A percentile compares a stretch with the other conserved stretches of the same genome.
phyloP scores from a whole-genome alignment of 768 basidiomycete genomes.

The Udeniomyces megalosporus region DNA sequence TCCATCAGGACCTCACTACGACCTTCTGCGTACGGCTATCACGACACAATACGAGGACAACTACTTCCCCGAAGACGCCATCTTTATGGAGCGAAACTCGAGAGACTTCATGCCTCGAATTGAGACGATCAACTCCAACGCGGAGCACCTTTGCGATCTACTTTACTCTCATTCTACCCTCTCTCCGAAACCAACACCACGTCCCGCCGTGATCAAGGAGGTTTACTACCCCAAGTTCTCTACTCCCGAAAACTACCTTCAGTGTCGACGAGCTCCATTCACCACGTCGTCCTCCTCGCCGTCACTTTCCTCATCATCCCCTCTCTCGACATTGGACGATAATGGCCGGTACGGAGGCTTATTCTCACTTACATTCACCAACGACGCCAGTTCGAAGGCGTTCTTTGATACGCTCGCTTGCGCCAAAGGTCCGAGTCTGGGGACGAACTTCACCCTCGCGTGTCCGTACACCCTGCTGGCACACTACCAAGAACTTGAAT shows the following conservation, averaged over 20 bases:
- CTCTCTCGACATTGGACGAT: conserved; percentile 22
- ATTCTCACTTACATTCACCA: conserved; percentile 72
- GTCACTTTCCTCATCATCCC: conserved; percentile 8
- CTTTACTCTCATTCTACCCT: conserved; percentile 38
- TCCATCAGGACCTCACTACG: conserved; percentile 55
- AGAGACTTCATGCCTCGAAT: conserved; percentile 72
- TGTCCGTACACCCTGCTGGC: conserved; percentile 86
- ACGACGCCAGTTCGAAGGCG: conserved; percentile 46
- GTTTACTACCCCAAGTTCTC: conserved; percentile 82
- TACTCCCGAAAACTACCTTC: conserved; percentile 48
- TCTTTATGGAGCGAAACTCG: conserved; percentile 96
- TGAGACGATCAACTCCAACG: conserved; percentile 58
- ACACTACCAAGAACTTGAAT: conserved; percentile 75
- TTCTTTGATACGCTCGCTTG: conserved; percentile 74
- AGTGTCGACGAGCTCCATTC: conserved; percentile 42
- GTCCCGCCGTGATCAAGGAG: conserved; percentile 44
- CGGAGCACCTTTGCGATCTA: conserved; percentile 66
- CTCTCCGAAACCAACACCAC: conserved; percentile 1
- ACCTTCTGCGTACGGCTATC: conserved; percentile 46
- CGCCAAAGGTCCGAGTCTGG: conserved; percentile 72
- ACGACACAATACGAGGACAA: conserved; percentile 54
- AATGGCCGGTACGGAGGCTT: conserved; percentile 49
- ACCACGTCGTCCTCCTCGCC: conserved; percentile 39
- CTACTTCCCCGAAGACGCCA: conserved; percentile 79
- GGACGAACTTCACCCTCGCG: conserved; percentile 90